Evolutionary conservation across 768 basidiomycete species (phyloP).

Genomic region (Suillus hirtellus): DNA sequence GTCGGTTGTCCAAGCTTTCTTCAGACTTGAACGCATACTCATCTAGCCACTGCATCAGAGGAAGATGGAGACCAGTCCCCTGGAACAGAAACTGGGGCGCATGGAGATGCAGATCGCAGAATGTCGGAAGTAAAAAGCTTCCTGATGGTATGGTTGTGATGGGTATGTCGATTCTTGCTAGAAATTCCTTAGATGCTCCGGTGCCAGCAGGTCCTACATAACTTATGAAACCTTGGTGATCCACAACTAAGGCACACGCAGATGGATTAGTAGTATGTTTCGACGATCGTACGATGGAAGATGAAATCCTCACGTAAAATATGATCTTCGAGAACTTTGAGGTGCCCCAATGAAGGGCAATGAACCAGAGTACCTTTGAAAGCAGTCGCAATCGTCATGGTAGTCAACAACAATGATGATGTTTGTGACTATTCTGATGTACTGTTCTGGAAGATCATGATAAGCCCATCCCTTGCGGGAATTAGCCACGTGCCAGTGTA

Average conservation of each 20-base stretch:
- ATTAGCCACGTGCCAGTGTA: background rate
- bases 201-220: conserved; percentile 45
- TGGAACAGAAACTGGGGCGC: conserved; percentile 90
- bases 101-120: conserved; percentile 83
- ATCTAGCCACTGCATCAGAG: conserved; percentile 83
- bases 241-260: conserved; percentile 27
- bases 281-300: background rate
- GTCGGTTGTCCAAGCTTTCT: conserved; percentile 65
- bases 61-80: conserved; percentile 82
- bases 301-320: conserved; percentile 45
- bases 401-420: conserved; percentile 9
- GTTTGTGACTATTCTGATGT: conserved; percentile 3
- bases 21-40: conserved; percentile 84
- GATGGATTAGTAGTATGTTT: conserved; percentile 9
- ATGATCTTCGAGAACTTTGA: conserved; percentile 58
- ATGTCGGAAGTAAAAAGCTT: conserved; percentile 75
- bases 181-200: conserved; percentile 35
- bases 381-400: conserved; percentile 17
- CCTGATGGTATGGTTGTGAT: conserved; percentile 44
- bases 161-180: conserved; percentile 22
- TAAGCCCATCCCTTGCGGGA: background rate
- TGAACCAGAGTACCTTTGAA: conserved; percentile 60
- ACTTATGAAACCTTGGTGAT: conserved; percentile 48
- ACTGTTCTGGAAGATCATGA: background rate
- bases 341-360: conserved; percentile 48